phyloP scores from a whole-genome alignment of 2,329 filamentous ascomycete genomes.

The Penicillium olsonii region DNA sequence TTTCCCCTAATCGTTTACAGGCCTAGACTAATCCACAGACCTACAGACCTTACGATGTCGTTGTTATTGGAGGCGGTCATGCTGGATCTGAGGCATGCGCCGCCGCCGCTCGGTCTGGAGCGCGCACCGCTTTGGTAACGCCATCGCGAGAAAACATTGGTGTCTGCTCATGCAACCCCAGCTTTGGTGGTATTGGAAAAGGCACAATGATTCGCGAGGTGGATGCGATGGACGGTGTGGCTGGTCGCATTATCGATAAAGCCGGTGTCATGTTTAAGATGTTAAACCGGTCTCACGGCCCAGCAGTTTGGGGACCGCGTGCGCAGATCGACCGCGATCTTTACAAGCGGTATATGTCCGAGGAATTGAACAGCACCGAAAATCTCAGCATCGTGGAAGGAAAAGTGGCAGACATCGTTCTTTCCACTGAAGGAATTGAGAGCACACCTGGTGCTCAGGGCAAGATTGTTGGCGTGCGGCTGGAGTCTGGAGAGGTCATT shows the following conservation, averaged over 20 bases:
- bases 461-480: slow-evolving; percentile 77
- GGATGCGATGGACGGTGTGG: slow-evolving; percentile 88
- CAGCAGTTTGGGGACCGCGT: slow-evolving; percentile 93
- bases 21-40: slow-evolving; percentile 5
- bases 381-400: slow-evolving; percentile 80
- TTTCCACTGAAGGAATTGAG: slow-evolving; percentile 57
- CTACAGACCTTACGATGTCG: slow-evolving; percentile 76
- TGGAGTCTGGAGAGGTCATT: slow-evolving; percentile 85
- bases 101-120: slow-evolving; percentile 84
- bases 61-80: slow-evolving; percentile 94
- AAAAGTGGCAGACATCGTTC: slow-evolving; percentile 88
- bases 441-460: slow-evolving; percentile 58
- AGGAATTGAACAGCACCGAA: slow-evolving; percentile 75
- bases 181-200: slow-evolving; percentile 97
- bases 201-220: slow-evolving; percentile 94
- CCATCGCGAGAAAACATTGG: slow-evolving; percentile 86
- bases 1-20: background rate
- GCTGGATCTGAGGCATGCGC: slow-evolving; percentile 92
- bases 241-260: slow-evolving; percentile 86
- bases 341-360: slow-evolving; percentile 88
- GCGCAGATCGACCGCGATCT: slow-evolving; percentile 92
- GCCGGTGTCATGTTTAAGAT: slow-evolving; percentile 92
- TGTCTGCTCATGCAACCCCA: slow-evolving; percentile 95
- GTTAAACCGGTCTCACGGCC: slow-evolving; percentile 84
- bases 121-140: slow-evolving; percentile 85